Evolutionary conservation across 805 yeast genomes (phyloP).

Genomic region (Jamesozyma piceae): DNA sequence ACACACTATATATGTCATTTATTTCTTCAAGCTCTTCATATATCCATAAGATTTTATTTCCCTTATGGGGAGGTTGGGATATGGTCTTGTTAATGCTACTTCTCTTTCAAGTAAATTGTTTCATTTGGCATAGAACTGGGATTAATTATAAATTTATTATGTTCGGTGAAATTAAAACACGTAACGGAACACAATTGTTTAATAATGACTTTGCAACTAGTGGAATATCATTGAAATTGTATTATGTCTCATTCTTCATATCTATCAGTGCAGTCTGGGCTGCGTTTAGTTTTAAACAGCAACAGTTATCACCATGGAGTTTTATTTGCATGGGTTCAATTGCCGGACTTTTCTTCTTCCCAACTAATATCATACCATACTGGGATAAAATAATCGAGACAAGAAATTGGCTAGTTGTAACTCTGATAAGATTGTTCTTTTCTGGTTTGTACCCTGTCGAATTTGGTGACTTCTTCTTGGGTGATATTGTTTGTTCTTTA

Average conservation of each 20-base stretch:
- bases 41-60: slow-evolving; percentile 50
- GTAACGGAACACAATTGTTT: slow-evolving; percentile 36
- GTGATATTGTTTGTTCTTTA: slow-evolving; percentile 82
- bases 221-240: slow-evolving; percentile 37
- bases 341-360: slow-evolving; percentile 12
- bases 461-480: slow-evolving; percentile 86
- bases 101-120: slow-evolving; percentile 59
- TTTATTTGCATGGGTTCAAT: slow-evolving; percentile 33
- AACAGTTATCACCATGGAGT: slow-evolving; percentile 68
- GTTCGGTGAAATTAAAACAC: slow-evolving; percentile 59
- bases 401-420: slow-evolving; percentile 67
- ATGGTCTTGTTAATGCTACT: slow-evolving; percentile 49
- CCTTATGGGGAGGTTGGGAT: slow-evolving; percentile 90
- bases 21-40: slow-evolving; percentile 32
- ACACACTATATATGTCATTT: slow-evolving; percentile 48
- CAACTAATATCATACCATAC: slow-evolving; percentile 20
- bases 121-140: slow-evolving; percentile 62
- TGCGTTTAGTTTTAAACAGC: slow-evolving; percentile 68
- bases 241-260: slow-evolving; percentile 53
- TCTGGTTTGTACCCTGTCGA: slow-evolving; percentile 93
- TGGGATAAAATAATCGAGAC: slow-evolving; percentile 39
- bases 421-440: slow-evolving; percentile 60
- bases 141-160: slow-evolving; percentile 88
- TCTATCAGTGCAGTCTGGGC: slow-evolving; percentile 50
- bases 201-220: slow-evolving; percentile 32